Conservation (phyloP, 2,329 filamentous ascomycete species). For the Blumeriella jaapii region DNA sequence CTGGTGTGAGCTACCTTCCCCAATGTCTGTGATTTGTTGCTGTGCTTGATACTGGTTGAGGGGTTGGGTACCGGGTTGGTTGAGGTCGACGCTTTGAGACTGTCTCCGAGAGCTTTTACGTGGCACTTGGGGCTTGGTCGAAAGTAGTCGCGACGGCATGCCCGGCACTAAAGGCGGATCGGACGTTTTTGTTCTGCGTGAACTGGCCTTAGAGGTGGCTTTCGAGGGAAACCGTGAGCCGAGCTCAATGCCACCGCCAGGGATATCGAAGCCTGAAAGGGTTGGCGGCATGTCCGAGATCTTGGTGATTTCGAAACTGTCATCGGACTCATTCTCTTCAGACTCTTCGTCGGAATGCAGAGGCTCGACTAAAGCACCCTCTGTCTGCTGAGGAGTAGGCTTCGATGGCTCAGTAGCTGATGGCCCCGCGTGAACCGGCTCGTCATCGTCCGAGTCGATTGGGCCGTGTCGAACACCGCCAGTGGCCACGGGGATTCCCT, state of each 20-base stretch:
- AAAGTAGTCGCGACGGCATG: slow-evolving; percentile 11
- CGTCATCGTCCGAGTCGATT: slow-evolving; percentile 50
- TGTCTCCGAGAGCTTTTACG: slow-evolving; percentile 60
- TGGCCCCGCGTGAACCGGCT: slow-evolving; percentile 33
- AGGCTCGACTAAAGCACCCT: slow-evolving; percentile 20
- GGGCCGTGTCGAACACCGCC: slow-evolving; percentile 36
- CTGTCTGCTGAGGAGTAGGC: slow-evolving; percentile 18
- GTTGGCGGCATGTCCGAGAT: slow-evolving; percentile 41
- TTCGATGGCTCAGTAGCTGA: slow-evolving; percentile 10
- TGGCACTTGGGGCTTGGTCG: slow-evolving; percentile 39
- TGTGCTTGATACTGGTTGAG: slow-evolving; percentile 13
- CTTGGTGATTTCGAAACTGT: slow-evolving; percentile 31
- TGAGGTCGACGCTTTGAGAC: slow-evolving; percentile 22
- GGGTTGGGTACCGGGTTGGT: slow-evolving; percentile 6
- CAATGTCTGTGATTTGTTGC: slow-evolving; percentile 15
- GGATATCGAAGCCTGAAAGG: slow-evolving; percentile 46
- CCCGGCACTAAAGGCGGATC: slow-evolving; percentile 31
- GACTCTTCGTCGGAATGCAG: slow-evolving; percentile 32
- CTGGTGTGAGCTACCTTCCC: slow-evolving; percentile 28
- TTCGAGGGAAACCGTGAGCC: slow-evolving; percentile 53
- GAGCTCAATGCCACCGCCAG: slow-evolving; percentile 29
- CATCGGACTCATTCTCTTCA: slow-evolving; percentile 36
- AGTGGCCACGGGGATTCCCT: slow-evolving; percentile 50
- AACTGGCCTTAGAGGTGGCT: slow-evolving; percentile 33
- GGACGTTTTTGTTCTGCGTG: slow-evolving; percentile 7